phyloP scores from a whole-genome alignment of 306 rosid species.

The Begonia peltatifolia region DNA sequence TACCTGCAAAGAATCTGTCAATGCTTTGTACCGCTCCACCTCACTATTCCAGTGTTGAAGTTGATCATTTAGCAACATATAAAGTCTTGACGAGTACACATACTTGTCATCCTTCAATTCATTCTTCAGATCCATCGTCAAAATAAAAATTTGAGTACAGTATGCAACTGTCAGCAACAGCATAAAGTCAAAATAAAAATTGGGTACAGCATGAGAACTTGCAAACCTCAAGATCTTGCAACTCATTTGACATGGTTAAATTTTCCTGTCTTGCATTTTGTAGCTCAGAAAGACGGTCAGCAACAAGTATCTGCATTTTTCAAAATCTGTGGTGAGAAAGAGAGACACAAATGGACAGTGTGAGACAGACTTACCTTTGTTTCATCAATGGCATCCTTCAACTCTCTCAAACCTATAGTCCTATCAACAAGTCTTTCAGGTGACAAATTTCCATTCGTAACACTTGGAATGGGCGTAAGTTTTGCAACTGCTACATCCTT shows the following conservation, averaged over 20 bases:
- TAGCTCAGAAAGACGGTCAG: constrained; percentile 71
- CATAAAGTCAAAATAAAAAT: constrained; percentile 4
- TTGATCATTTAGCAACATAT: constrained; percentile 69
- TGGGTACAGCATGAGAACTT: constrained; percentile 1
- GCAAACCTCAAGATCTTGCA: constrained; percentile 80
- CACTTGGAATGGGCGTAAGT: constrained; percentile 32
- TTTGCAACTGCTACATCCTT: constrained; percentile 49
- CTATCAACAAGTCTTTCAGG: constrained; percentile 69
- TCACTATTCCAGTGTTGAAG: constrained; percentile 84
- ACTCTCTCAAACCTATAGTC: constrained; percentile 52
- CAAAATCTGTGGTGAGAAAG: constrained; percentile 8
- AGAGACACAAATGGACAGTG: constrained; percentile 7
- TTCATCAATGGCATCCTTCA: constrained; percentile 88
- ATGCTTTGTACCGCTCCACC: constrained; percentile 42
- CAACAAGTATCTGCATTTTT: constrained; percentile 50
- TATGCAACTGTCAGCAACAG: not conserved
- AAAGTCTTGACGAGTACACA: constrained; percentile 50
- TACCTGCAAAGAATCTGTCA: constrained; percentile 76
- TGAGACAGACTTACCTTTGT: constrained; percentile 34
- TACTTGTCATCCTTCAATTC: constrained; percentile 78
- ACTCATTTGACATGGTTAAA: constrained; percentile 43
- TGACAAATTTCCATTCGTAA: constrained; percentile 61
- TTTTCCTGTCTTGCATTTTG: constrained; percentile 64
- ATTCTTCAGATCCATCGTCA: constrained; percentile 27
- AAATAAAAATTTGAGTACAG: not conserved